These are phyloP conservation scores for Fraxinus excelsior DNA, from an alignment of 257 asterid species.

Conservation along the genomic window DNA sequence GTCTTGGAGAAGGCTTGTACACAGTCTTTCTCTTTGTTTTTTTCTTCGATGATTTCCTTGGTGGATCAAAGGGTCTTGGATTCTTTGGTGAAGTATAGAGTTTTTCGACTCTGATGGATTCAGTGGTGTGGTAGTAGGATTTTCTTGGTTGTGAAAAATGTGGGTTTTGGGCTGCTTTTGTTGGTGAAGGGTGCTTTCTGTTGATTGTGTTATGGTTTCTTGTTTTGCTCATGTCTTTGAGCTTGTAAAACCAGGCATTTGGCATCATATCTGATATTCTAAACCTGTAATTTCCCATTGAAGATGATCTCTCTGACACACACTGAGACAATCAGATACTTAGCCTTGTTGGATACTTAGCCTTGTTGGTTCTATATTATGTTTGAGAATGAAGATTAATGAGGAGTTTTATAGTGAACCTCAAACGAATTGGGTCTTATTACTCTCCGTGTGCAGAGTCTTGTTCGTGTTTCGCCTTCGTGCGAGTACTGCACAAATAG, in stretches of 20 bases:
- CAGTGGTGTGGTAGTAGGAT: conserved; percentile 50
- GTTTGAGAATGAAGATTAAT: conserved; percentile 10
- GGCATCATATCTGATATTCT: conserved; percentile 87
- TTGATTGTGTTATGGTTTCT: conserved; percentile 41
- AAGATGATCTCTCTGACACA: neutral
- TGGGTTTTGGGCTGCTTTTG: conserved; percentile 27
- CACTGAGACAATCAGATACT: no score
- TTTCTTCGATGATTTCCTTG: conserved; percentile 52
- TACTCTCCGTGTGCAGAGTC: neutral
- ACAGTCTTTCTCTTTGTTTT: conserved; percentile 53
- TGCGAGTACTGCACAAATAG: neutral
- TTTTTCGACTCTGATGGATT: conserved; percentile 30
- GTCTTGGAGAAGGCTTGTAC: conserved; percentile 70
- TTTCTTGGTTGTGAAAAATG: conserved; percentile 40
- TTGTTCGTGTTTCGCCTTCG: neutral
- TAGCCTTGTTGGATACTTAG: no score
- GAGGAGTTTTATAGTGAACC: neutral
- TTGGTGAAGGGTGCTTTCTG: conserved; percentile 35
- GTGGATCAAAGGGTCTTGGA: conserved; percentile 43
- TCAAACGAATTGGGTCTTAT: no score
- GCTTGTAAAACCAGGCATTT: conserved; percentile 96
- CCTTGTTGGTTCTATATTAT: no score
- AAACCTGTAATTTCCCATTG: conserved; percentile 83
- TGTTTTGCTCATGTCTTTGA: conserved; percentile 75
- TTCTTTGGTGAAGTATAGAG: conserved; percentile 32